phyloP scores from a whole-genome alignment of 495 filamentous ascomycete genomes.

The Lasiosphaeria miniovina region DNA sequence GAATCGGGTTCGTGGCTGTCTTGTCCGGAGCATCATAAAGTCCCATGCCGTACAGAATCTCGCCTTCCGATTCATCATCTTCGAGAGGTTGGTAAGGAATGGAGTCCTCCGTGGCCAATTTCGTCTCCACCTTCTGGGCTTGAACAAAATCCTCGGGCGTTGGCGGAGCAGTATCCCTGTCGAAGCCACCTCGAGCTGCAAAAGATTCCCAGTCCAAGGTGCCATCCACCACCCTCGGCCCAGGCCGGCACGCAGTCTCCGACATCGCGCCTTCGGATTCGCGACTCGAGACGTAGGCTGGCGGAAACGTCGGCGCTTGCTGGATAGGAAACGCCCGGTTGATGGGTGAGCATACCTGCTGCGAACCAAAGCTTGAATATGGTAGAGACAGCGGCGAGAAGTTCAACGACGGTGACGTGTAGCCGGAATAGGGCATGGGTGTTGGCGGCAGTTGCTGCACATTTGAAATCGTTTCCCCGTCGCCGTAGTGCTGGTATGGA shows the following conservation, averaged over 20 bases:
- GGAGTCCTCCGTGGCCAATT: constrained; percentile 40
- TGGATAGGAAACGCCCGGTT: constrained; percentile 4
- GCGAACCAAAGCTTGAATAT: constrained; percentile 25
- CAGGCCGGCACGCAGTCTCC: constrained; percentile 18
- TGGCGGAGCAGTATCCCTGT: constrained; percentile 49
- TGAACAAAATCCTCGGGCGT: constrained; percentile 55
- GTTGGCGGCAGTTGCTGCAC: constrained; percentile 41
- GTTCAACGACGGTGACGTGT: constrained; percentile 42
- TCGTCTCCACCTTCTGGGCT: constrained; percentile 13
- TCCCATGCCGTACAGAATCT: constrained; percentile 80
- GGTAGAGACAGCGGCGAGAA: constrained; percentile 43
- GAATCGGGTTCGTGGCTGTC: constrained; percentile 20
- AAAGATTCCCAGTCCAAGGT: constrained; percentile 42
- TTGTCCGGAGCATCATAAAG: constrained; percentile 69
- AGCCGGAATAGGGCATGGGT: constrained; percentile 40
- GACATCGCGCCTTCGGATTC: constrained; percentile 4
- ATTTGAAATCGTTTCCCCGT: constrained; percentile 37
- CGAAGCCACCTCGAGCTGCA: constrained; percentile 32
- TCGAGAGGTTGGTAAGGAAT: constrained; percentile 46
- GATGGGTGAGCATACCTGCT: constrained; percentile 21
- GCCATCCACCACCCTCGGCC: constrained; percentile 16
- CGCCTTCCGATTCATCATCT: constrained; percentile 48
- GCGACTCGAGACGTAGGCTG: constrained; percentile 2
- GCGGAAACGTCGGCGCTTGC: constrained; percentile 9
- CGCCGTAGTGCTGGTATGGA: constrained; percentile 29